Percentiles rank a stretch among this genome's conserved stretches.
Evolutionary conservation across 306 rosid species (phyloP).

Genomic region (Fragaria iinumae): DNA sequence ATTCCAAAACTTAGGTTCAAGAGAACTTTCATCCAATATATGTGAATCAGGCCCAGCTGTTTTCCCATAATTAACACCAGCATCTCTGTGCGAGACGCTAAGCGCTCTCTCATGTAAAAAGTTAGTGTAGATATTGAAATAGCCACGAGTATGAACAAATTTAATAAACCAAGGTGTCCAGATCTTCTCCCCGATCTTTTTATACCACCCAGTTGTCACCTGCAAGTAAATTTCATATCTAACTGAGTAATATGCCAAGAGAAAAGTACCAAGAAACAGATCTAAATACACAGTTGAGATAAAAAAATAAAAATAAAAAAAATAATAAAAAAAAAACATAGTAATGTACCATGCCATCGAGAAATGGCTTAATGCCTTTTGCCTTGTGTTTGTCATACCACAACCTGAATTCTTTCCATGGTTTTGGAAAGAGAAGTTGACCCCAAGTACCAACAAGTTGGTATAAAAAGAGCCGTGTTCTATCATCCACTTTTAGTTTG

Average conservation of each 20-base stretch:
- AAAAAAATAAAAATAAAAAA: constrained; percentile 8
- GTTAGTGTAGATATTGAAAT: constrained; percentile 76
- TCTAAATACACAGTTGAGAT: not conserved
- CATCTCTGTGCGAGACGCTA: constrained; percentile 92
- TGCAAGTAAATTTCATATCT: constrained; percentile 36
- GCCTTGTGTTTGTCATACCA: constrained; percentile 91
- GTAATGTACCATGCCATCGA: constrained; percentile 80
- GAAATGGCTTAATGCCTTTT: constrained; percentile 64
- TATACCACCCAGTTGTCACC: constrained; percentile 96
- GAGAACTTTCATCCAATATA: constrained; percentile 58
- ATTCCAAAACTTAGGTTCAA: constrained; percentile 60
- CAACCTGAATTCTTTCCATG: constrained; percentile 98
- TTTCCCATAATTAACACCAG: constrained; percentile 93
- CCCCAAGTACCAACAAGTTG: constrained; percentile 99
- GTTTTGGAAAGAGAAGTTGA: constrained; percentile 93
- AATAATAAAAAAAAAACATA: not conserved
- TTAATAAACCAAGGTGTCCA: constrained; percentile 99
- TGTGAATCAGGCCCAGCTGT: constrained; percentile 95
- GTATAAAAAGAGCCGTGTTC: constrained; percentile 67
- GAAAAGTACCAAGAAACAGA: not conserved
- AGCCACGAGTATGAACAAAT: constrained; percentile 78
- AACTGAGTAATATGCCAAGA: constrained; percentile 22
- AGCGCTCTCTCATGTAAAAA: constrained; percentile 77
- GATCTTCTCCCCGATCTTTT: constrained; percentile 85
- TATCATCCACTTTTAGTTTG: constrained; percentile 59